These are phyloP conservation scores for Ajuga chamaepitys DNA, from an alignment of 257 asterid genomes.

Conservation along the genomic window DNA sequence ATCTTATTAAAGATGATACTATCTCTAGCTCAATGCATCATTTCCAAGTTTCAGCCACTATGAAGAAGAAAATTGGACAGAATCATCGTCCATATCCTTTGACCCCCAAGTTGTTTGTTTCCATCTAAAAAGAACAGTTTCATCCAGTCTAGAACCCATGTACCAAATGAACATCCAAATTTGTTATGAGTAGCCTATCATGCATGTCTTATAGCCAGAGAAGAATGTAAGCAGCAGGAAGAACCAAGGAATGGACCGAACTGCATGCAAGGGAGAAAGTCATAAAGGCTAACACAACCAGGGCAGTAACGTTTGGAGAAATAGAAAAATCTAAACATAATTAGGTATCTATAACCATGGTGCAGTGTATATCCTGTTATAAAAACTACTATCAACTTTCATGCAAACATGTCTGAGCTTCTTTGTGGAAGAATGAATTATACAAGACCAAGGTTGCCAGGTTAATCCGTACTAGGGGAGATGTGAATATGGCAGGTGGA, in stretches of 20 bases:
- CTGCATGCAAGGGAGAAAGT: constrained; percentile 1
- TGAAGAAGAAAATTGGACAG: background rate
- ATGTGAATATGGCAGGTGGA: background rate
- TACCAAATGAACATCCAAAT: background rate
- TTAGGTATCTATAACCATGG: background rate
- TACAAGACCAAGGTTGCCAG: background rate
- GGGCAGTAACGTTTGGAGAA: background rate
- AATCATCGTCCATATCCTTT: background rate
- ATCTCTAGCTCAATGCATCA: background rate
- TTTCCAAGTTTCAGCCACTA: constrained; percentile 4
- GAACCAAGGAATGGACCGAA: background rate
- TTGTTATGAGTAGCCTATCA: background rate
- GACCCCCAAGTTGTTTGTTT: constrained; percentile 1
- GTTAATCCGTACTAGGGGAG: background rate
- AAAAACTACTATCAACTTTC: background rate
- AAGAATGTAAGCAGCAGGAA: background rate
- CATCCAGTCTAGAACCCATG: background rate
- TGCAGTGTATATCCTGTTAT: background rate
- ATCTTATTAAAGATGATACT: background rate
- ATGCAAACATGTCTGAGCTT: background rate
- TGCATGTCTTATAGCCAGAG: background rate
- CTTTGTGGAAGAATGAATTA: constrained; percentile 1
- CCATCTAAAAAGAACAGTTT: background rate
- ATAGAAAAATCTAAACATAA: background rate
- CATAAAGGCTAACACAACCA: background rate